phyloP scores from a whole-genome alignment of 1,284 basidiomycete genomes.

The Porodaedalea pini region DNA sequence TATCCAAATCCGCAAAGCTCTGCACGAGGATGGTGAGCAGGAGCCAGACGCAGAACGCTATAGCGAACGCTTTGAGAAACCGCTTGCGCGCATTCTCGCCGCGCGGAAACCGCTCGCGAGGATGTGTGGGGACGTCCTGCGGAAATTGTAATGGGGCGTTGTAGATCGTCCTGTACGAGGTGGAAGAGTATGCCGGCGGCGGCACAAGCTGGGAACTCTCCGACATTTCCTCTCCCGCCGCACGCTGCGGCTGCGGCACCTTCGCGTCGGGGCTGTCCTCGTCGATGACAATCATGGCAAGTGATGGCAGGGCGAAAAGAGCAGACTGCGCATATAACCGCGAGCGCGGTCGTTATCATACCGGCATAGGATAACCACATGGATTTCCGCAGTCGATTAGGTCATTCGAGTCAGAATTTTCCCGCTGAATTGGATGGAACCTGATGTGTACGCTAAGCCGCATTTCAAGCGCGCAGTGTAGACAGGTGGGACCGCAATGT shows the following conservation, averaged over 20 bases:
- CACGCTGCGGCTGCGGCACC: not conserved
- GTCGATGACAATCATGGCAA: slow-evolving; percentile 11
- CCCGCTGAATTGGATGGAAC: not conserved
- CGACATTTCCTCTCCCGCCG: not conserved
- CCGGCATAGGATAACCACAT: not conserved
- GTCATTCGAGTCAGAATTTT: not conserved
- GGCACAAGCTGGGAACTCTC: slow-evolving; percentile 2
- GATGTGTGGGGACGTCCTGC: not conserved
- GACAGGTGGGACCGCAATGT: too few relatives aligned
- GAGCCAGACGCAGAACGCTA: slow-evolving; percentile 9
- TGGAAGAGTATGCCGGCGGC: slow-evolving; percentile 12
- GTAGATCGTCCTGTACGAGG: not conserved
- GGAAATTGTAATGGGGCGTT: slow-evolving; percentile 6
- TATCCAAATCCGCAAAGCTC: not conserved
- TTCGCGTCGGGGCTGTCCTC: slow-evolving; percentile 9
- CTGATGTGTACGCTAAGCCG: not conserved
- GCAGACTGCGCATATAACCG: not conserved
- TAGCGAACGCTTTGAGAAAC: slow-evolving; percentile 5
- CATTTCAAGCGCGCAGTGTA: too few relatives aligned
- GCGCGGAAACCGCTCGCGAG: not conserved
- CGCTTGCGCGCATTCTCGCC: slow-evolving; percentile 12
- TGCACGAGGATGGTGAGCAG: slow-evolving; percentile 2
- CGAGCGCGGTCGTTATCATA: not conserved
- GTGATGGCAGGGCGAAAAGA: not conserved
- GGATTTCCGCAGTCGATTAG: slow-evolving; percentile 13